Base-by-base conservation (phyloP, 169 alveolate genomes). In the Perkinsus olseni region DNA sequence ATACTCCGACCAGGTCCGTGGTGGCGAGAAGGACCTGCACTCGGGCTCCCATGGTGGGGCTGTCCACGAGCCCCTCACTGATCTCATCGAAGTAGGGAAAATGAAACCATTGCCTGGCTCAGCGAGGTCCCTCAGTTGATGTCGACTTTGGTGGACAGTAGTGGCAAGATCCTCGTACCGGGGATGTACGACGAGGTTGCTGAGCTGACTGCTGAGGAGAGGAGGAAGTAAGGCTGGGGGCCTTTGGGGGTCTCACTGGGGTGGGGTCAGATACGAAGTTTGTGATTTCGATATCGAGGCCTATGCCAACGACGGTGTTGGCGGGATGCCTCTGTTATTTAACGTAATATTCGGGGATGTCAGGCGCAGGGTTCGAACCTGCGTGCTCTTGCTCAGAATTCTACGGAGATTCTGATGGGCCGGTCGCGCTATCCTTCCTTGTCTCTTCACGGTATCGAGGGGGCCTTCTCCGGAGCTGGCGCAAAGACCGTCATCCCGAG, bases 11-110 rank as follows among this genome's bases (percentile, higher is more conserved):
- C 82, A 62, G 82, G 34, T 62, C 28, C 82, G 82, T 28, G 82
- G 82, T 4, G 82, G 82, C 36, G 10, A 28, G 37, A 38, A 38
- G 31, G 92, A 82, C 21, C 39, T 82, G 92, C 92, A 82, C 24
- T 82, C 92, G 92, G 92, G 92, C 45, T 36, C 45, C 4, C 45
- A 38, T 82, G 45, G 92, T 11, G 92, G 92, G 39, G 92, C 92
- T 13, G 92, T 82, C 36, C 45, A 82, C 8, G 50, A 82, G 92
- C 92, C 92, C 11, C 45, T 82, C 11, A 38, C 3, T 24, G 92
- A 82, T 38, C n/a, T 82, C 36, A 36, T 82, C 45, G 8, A 82
- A 20, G 92, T 82, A 24, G 11, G n/a, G 45, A 3, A 4, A 13
- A 36, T 10, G 82, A 62, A 24, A 28, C 13, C 31, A 24, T 74